Evolutionary conservation across 371 early-diverging fungal species (phyloP).

Genomic region (Chytridium lagenaria): DNA sequence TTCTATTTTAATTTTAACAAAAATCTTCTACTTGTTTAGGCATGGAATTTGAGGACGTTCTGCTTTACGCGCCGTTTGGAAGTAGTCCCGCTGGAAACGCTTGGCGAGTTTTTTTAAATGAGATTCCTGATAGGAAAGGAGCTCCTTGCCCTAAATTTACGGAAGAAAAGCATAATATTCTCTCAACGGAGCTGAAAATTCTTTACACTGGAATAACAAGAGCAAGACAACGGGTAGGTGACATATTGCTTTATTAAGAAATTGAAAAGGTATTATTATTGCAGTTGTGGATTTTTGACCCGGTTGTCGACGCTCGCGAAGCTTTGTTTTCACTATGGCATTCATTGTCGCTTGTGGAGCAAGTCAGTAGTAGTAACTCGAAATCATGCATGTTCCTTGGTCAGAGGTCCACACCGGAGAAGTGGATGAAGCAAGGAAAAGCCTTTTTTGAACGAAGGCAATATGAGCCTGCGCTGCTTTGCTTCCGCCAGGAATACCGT

Average conservation of each 20-base stretch:
- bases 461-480: slow-evolving; percentile 14
- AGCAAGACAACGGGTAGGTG: slow-evolving; percentile 10
- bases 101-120: slow-evolving; percentile 1
- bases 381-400: slow-evolving; percentile 1
- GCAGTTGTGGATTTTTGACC: slow-evolving; percentile 24
- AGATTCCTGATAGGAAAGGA: not conserved
- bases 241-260: not conserved
- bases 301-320: slow-evolving; percentile 15
- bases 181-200: slow-evolving; percentile 14
- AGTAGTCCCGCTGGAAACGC: slow-evolving; percentile 17
- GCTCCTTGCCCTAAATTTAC: not conserved
- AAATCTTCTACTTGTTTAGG: slow-evolving; percentile 1
- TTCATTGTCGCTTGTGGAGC: not conserved
- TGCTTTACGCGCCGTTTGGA: slow-evolving; percentile 17
- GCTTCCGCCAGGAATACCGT: slow-evolving; percentile 10
- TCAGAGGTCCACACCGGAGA: slow-evolving; percentile 18
- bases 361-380: not conserved
- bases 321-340: slow-evolving; percentile 13
- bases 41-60: slow-evolving; percentile 26
- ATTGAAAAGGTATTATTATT: not conserved
- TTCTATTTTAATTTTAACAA: too few species aligned
- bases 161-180: slow-evolving; percentile 14
- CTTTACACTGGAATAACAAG: slow-evolving; percentile 17
- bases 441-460: slow-evolving; percentile 14
- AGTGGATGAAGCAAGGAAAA: slow-evolving; percentile 9